Conservation (phyloP, 768 basidiomycete species). For the Tylopilus subfusipes region DNA sequence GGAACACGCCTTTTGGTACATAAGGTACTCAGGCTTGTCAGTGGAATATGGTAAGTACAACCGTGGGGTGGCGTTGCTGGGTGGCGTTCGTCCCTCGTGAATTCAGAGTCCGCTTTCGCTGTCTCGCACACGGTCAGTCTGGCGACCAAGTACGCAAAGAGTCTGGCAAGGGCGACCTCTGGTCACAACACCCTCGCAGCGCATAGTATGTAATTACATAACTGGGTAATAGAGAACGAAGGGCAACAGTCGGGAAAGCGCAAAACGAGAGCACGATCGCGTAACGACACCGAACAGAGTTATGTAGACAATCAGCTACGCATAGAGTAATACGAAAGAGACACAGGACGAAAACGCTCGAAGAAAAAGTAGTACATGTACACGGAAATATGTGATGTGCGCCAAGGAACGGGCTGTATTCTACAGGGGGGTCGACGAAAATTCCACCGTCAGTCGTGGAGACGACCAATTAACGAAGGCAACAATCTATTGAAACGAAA, state of each 20-base stretch:
- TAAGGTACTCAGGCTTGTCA: too few species aligned
- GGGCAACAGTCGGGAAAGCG: neutral
- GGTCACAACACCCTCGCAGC: neutral
- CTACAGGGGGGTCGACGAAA: slow-evolving; percentile 18
- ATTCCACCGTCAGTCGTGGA: slow-evolving; percentile 8
- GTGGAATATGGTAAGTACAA: too few species aligned
- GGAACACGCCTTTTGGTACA: neutral
- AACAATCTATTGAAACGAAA: slow-evolving; percentile 29
- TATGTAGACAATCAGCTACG: slow-evolving; percentile 16
- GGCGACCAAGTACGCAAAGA: too few species aligned
- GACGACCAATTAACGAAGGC: slow-evolving; percentile 9
- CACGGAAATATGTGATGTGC: slow-evolving; percentile 25
- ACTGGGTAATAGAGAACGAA: slow-evolving; percentile 5
- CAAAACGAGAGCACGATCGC: slow-evolving; percentile 7
- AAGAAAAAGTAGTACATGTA: slow-evolving; percentile 27
- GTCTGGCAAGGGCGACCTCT: too few species aligned
- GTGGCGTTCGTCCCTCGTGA: too few species aligned
- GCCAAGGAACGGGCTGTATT: slow-evolving; percentile 18
- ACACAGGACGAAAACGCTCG: neutral
- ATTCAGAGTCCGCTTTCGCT: neutral
- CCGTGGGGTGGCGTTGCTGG: too few species aligned
- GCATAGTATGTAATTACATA: neutral
- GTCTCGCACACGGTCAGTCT: too few species aligned
- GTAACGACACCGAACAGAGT: slow-evolving; percentile 2
- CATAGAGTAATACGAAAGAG: slow-evolving; percentile 16